Evolutionary conservation across 192 early-diverging fungal species (phyloP).

Genomic region (Rhizophagus prolifer): DNA sequence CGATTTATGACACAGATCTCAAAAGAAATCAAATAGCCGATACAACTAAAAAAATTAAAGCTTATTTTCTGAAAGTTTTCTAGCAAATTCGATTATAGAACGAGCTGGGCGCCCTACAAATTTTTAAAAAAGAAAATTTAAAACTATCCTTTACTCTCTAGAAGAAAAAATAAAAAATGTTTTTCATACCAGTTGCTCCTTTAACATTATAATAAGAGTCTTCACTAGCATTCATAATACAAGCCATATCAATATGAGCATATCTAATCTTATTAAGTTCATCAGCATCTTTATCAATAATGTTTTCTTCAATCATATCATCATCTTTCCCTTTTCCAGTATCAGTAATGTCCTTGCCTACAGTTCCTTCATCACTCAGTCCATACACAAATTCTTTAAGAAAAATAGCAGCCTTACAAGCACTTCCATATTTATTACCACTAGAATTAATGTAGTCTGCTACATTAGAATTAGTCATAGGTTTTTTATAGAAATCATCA

Average conservation of each 20-base stretch:
- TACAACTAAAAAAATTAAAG: too few relatives aligned
- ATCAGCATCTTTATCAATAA: slow-evolving; percentile 31
- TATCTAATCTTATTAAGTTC: slow-evolving; percentile 49
- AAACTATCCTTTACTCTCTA: too few relatives aligned
- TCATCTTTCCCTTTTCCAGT: slow-evolving; percentile 43
- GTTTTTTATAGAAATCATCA: slow-evolving; percentile 65
- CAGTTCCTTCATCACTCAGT: slow-evolving; percentile 33
- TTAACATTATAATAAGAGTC: slow-evolving; percentile 62
- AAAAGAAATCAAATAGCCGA: too few relatives aligned
- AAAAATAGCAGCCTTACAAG: slow-evolving; percentile 89
- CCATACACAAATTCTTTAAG: slow-evolving; percentile 80
- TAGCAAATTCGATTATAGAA: too few relatives aligned
- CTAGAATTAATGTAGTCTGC: slow-evolving; percentile 86
- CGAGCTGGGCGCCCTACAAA: too few relatives aligned
- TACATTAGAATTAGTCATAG: slow-evolving; percentile 72
- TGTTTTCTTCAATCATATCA: slow-evolving; percentile 42
- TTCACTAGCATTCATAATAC: slow-evolving; percentile 72
- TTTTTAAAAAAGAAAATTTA: too few relatives aligned
- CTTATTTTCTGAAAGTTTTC: too few relatives aligned
- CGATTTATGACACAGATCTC: too few relatives aligned
- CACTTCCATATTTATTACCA: slow-evolving; percentile 76
- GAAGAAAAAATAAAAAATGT: too few relatives aligned
- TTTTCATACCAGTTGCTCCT: slow-evolving; percentile 70
- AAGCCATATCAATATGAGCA: slow-evolving; percentile 88
- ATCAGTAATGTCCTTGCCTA: not conserved